Conservation (phyloP, 2,329 filamentous ascomycete genomes). For the Allantophomopsis cytisporea region DNA sequence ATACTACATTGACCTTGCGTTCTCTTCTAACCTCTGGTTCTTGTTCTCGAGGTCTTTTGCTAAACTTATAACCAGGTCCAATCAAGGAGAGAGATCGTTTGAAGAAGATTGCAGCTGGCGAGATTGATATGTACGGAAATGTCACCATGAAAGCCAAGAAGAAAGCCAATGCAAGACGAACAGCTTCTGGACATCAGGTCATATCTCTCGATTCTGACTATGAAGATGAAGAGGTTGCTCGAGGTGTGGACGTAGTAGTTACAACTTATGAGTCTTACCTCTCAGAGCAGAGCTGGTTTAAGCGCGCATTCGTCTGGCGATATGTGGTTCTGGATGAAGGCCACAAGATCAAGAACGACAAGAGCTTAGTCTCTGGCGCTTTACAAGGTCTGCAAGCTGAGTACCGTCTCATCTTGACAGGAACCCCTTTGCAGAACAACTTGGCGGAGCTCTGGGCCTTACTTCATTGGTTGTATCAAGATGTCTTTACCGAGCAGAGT, state of each 20-base stretch:
- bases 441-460: constrained; percentile 42
- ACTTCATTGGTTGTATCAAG: constrained; percentile 41
- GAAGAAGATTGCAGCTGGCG: constrained; percentile 30
- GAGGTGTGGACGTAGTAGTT: constrained; percentile 26
- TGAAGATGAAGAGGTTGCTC: constrained; percentile 12
- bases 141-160: constrained; percentile 13
- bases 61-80: constrained; percentile 12
- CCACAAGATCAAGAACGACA: constrained; percentile 34
- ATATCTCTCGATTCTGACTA: constrained; percentile 13
- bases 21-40: no score
- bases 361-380: constrained; percentile 15
- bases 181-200: constrained; percentile 7
- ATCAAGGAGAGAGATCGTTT: constrained; percentile 25
- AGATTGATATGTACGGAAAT: constrained; percentile 29
- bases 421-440: constrained; percentile 45
- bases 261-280: constrained; percentile 35
- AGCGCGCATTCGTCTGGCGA: constrained; percentile 33
- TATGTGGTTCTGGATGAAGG: constrained; percentile 39
- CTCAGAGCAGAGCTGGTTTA: constrained; percentile 31
- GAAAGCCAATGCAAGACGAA: constrained; percentile 10
- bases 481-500: constrained; percentile 39
- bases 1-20: no score
- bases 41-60: no score
- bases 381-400: constrained; percentile 20
- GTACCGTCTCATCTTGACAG: constrained; percentile 20